phyloP scores from a whole-genome alignment of 1,284 basidiomycete genomes.

The Ceratobasidium sp. region DNA sequence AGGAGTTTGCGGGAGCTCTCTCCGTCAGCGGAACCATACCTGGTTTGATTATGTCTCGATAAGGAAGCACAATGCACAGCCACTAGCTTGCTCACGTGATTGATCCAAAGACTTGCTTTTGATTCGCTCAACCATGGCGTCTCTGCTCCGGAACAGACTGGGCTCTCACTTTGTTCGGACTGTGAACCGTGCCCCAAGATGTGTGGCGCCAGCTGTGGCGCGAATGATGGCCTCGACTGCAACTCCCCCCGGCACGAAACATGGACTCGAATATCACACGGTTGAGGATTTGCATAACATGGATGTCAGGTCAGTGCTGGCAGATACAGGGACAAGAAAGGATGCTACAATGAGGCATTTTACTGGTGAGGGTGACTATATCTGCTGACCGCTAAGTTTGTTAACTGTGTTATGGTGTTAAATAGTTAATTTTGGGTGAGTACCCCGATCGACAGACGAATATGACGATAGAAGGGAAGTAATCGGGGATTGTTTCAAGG shows the following conservation, averaged over 20 bases:
- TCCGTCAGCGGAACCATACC: too few relatives aligned
- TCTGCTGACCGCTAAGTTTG: conserved; percentile 18
- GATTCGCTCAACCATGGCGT: conserved; percentile 45
- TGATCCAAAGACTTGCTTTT: conserved; percentile 25
- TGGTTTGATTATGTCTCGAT: too few relatives aligned
- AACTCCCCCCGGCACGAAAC: conserved; percentile 34
- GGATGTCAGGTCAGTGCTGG: conserved; percentile 80
- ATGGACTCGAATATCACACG: conserved; percentile 62
- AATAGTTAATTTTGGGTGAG: conserved; percentile 89
- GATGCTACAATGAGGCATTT: conserved; percentile 93
- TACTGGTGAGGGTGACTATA: conserved; percentile 71
- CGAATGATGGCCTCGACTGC: conserved; percentile 32
- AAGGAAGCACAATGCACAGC: too few relatives aligned
- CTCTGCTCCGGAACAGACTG: conserved; percentile 33
- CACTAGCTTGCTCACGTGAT: conserved; percentile 27
- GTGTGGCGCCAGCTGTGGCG: neutral
- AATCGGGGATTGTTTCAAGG: conserved; percentile 58
- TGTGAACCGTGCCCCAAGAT: conserved; percentile 15
- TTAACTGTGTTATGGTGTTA: neutral
- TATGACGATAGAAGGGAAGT: neutral
- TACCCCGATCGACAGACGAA: conserved; percentile 43
- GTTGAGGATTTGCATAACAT: conserved; percentile 85
- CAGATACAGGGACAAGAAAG: conserved; percentile 77
- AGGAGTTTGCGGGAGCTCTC: too few relatives aligned
- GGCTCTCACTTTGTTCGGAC: conserved; percentile 38